phyloP scores from a whole-genome alignment of 768 basidiomycete species.

The Cyclocybe cylindracea region DNA sequence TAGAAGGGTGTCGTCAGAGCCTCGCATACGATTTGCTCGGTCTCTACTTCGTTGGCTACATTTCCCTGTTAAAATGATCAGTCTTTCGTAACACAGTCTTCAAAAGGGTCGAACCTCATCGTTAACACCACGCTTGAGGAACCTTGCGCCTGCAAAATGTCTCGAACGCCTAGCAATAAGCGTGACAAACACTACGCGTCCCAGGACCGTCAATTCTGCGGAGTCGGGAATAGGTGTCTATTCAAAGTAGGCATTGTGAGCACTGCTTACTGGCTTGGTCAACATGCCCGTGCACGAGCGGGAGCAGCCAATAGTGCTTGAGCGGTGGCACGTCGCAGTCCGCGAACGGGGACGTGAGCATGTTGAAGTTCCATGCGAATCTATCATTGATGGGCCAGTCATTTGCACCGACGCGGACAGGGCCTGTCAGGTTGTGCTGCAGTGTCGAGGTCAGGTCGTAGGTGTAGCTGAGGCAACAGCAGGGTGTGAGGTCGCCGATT shows the following conservation, averaged over 20 bases:
- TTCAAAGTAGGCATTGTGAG: not conserved
- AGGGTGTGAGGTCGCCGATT: too few species aligned
- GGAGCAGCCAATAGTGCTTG: conserved; percentile 82
- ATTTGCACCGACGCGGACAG: conserved; percentile 41
- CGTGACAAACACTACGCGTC: conserved; percentile 88
- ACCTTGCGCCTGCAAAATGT: conserved; percentile 94
- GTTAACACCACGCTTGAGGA: conserved; percentile 92
- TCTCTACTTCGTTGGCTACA: conserved; percentile 98
- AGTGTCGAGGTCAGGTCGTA: conserved; percentile 97
- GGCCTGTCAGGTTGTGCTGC: conserved; percentile 83
- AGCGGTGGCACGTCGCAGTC: conserved; percentile 38
- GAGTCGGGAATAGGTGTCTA: not conserved
- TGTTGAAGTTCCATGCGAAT: conserved; percentile 94
- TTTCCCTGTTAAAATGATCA: conserved; percentile 65
- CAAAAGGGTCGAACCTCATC: conserved; percentile 61
- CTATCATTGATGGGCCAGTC: conserved; percentile 80
- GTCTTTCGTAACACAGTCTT: not conserved
- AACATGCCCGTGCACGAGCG: conserved; percentile 93
- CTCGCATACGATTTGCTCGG: conserved; percentile 95
- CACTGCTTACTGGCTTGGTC: conserved; percentile 89
- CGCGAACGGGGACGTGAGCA: conserved; percentile 71
- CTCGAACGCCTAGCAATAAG: conserved; percentile 94
- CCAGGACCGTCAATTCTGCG: conserved; percentile 88
- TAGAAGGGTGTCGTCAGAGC: conserved; percentile 89
- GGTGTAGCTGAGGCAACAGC: conserved; percentile 63